Conservation (phyloP, 345 rosid genomes). For the Schrenkiella parvula region DNA sequence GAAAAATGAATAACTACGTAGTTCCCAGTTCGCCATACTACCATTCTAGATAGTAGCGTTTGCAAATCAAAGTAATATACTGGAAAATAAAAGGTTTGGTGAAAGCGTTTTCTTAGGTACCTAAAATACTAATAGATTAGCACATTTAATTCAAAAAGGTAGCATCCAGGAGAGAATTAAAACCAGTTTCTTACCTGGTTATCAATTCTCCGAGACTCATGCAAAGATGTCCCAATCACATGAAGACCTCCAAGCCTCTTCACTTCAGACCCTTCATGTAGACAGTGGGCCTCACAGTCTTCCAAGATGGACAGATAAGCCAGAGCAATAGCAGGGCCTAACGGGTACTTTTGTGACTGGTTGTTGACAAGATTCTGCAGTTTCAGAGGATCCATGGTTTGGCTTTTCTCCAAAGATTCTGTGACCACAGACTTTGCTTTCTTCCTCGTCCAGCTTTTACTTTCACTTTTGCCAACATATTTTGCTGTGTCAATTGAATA, state of each 20-base stretch:
- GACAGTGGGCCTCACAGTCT: conserved; percentile 87
- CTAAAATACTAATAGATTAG: neutral
- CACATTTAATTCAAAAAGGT: neutral
- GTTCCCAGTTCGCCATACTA: neutral
- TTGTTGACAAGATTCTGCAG: conserved; percentile 66
- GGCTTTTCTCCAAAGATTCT: conserved; percentile 82
- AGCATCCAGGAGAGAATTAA: neutral
- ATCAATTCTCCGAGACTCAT: conserved; percentile 96
- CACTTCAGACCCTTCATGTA: conserved; percentile 85
- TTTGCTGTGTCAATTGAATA: conserved; percentile 50
- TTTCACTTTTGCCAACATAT: conserved; percentile 89
- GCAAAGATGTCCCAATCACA: conserved; percentile 93
- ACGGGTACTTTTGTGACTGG: conserved; percentile 87
- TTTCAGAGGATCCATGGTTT: conserved; percentile 51
- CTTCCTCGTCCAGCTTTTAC: conserved; percentile 70
- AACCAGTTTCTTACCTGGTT: conserved; percentile 62
- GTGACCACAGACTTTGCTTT: conserved; percentile 67
- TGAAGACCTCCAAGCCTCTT: conserved; percentile 96
- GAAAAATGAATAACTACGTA: neutral
- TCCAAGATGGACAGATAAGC: conserved; percentile 78
- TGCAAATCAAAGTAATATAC: neutral
- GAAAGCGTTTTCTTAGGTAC: neutral
- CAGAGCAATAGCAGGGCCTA: conserved; percentile 84
- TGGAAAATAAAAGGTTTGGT: neutral
- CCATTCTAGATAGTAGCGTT: conserved; percentile 6